These are phyloP conservation scores for Leccinum variicolor DNA, from an alignment of 768 basidiomycete genomes.

Conservation along the genomic window DNA sequence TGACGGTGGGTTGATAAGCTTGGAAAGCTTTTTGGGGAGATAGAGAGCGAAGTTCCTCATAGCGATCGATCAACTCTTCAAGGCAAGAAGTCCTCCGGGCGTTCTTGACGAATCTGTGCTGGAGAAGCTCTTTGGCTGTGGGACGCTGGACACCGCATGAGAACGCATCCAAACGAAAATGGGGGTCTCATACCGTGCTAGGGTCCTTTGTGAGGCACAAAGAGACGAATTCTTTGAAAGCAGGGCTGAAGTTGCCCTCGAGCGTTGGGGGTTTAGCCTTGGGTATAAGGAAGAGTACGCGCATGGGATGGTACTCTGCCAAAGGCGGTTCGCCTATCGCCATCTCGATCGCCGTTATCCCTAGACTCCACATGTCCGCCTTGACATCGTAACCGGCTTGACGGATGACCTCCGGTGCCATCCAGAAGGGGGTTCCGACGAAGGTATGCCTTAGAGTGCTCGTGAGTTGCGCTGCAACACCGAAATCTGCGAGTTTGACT, in stretches of 20 bases:
- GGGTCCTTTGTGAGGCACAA: slow-evolving; percentile 94
- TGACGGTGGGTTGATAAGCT: slow-evolving; percentile 54
- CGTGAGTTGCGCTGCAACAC: slow-evolving; percentile 96
- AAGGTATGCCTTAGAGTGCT: slow-evolving; percentile 94
- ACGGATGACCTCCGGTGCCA: slow-evolving; percentile 98
- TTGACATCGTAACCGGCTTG: slow-evolving; percentile 95
- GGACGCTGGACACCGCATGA: slow-evolving; percentile 61
- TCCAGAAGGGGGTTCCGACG: slow-evolving; percentile 97
- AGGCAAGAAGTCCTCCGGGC: slow-evolving; percentile 83
- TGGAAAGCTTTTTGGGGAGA: slow-evolving; percentile 55
- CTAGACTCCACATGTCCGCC: slow-evolving; percentile 97
- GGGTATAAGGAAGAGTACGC: slow-evolving; percentile 95
- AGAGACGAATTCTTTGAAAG: slow-evolving; percentile 92
- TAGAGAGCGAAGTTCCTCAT: slow-evolving; percentile 71
- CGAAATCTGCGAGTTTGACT: slow-evolving; percentile 98
- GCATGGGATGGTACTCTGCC: slow-evolving; percentile 98
- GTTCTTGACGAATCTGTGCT: slow-evolving; percentile 87
- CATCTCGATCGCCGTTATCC: slow-evolving; percentile 98
- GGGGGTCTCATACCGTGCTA: slow-evolving; percentile 47
- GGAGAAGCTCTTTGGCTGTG: slow-evolving; percentile 85
- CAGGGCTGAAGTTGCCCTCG: slow-evolving; percentile 78
- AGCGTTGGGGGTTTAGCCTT: slow-evolving; percentile 92
- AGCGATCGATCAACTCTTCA: slow-evolving; percentile 83
- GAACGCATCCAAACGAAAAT: background rate
- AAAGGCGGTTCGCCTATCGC: slow-evolving; percentile 96